Evolutionary conservation across 2,329 filamentous ascomycete species (phyloP), one percentile per base, ranked within the genome.

Genomic region (Aspergillus bombycis): DNA sequence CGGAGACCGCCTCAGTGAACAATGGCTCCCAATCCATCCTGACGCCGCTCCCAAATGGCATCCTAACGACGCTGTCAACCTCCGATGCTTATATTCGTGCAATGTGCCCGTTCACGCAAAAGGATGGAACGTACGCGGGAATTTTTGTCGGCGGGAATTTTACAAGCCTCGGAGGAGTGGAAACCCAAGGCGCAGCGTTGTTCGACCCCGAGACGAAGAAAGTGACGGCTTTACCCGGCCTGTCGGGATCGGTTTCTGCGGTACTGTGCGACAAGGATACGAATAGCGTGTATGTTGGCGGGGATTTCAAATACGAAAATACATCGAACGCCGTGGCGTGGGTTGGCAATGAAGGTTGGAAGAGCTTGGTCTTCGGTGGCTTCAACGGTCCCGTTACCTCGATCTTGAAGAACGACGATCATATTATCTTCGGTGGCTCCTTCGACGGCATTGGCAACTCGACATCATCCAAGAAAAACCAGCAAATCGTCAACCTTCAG

Each of bases 101-200:
- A 67, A 95, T 99, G 91, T 99, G 95, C 81, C 82, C 90, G 23
- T 92, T 94, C 71, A 83, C 88, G 58, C 80, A 84, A 70, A 83
- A 85, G 62, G 85, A 92, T 77, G 91, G 91, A 67, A 85, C 83
- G 7, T 79, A 90, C 62, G 83, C 86, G n/a, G 90, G 91, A 46
- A 86, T 98, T 32, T 86, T 98, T 55, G 86, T 99, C 19, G 95
- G 91, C 61, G 95, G 95, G 55, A 98, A 98, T 81, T 99, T 99
- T 76, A 98, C 95, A 36, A 96, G 92, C 76, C 81, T 99, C 66
- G 92, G 89, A 63, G 89, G 89, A 63, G 85, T 90, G 62, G 82
- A 91, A 73, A 92, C 93, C 2, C 88, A 88, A 59, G 92, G 91
- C 52, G 87, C 96, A 62, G 95, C 94, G 28, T 77, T 96, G 54